These are phyloP conservation scores for Aspergillus awamori DNA, from an alignment of 2,329 filamentous ascomycete species.

Conservation along the genomic window DNA sequence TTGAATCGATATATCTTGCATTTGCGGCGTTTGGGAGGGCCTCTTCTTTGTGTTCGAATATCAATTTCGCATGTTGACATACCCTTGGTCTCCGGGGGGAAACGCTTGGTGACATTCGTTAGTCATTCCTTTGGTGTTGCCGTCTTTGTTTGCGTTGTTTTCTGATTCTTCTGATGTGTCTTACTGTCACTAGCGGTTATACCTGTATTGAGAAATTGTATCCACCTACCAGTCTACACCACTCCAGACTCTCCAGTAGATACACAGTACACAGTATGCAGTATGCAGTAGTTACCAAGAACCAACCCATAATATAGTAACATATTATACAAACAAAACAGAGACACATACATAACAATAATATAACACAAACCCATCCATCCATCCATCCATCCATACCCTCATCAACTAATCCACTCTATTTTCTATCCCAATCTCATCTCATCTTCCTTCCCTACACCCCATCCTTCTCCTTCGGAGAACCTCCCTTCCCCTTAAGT, in stretches of 20 bases:
- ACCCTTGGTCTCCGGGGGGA: constrained; percentile 23
- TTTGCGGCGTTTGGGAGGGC: constrained; percentile 42
- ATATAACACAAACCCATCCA: neutral
- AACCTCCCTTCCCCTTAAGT: neutral
- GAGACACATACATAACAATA: neutral
- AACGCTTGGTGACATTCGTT: constrained; percentile 30
- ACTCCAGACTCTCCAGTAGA: too few species aligned
- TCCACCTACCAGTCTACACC: neutral
- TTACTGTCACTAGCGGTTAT: neutral
- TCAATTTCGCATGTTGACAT: constrained; percentile 17
- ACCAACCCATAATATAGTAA: neutral
- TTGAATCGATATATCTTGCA: constrained; percentile 38
- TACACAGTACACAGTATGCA: too few species aligned
- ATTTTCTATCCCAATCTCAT: neutral
- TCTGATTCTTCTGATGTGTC: neutral
- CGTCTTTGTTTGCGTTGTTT: neutral
- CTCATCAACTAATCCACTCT: neutral
- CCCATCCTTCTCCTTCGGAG: too few species aligned
- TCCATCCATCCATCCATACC: neutral
- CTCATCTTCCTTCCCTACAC: neutral
- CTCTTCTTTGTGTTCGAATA: constrained; percentile 15
- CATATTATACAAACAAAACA: constrained; percentile 1
- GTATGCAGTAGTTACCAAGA: too few species aligned
- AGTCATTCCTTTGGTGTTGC: constrained; percentile 30
- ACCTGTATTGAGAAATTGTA: neutral